Evolutionary conservation across 352 stramenopile species (phyloP).

Genomic region (Pythium sukuiense): DNA sequence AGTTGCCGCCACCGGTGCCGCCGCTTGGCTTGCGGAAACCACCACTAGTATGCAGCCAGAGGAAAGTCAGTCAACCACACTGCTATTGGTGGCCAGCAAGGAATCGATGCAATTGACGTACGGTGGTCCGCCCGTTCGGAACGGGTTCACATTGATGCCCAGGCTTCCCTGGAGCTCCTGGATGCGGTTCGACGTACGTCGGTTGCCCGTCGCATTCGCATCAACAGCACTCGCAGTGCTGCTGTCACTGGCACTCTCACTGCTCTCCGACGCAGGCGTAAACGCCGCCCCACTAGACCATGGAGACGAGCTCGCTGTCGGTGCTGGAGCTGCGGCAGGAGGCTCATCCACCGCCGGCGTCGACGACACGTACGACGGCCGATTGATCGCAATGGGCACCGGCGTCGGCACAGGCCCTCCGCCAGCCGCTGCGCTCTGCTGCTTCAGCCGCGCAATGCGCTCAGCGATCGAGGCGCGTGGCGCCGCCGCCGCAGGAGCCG

Average conservation of each 20-base stretch:
- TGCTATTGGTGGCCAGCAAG: background rate
- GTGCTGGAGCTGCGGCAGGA: background rate
- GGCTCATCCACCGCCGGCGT: background rate
- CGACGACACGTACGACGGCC: constrained; percentile 12
- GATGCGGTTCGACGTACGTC: constrained; percentile 51
- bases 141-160: constrained; percentile 86
- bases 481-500: constrained; percentile 5
- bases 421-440: constrained; percentile 52
- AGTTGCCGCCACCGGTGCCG: constrained; percentile 30
- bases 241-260: constrained; percentile 15
- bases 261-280: constrained; percentile 3
- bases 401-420: constrained; percentile 31
- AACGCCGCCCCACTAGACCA: constrained; percentile 8
- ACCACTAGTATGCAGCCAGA: constrained; percentile 17
- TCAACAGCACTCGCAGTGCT: constrained; percentile 20
- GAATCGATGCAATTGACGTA: constrained; percentile 11
- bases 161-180: constrained; percentile 77
- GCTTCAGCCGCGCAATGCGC: constrained; percentile 71
- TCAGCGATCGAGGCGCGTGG: constrained; percentile 63
- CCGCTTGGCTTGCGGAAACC: constrained; percentile 44
- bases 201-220: constrained; percentile 24
- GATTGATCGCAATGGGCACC: constrained; percentile 31
- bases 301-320: background rate
- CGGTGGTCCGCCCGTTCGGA: constrained; percentile 44
- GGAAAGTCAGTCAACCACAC: background rate